Percentiles rank a stretch among this genome's conserved stretches.
phyloP scores from a whole-genome alignment of 192 early-diverging fungal genomes.

The Podila epicladia region DNA sequence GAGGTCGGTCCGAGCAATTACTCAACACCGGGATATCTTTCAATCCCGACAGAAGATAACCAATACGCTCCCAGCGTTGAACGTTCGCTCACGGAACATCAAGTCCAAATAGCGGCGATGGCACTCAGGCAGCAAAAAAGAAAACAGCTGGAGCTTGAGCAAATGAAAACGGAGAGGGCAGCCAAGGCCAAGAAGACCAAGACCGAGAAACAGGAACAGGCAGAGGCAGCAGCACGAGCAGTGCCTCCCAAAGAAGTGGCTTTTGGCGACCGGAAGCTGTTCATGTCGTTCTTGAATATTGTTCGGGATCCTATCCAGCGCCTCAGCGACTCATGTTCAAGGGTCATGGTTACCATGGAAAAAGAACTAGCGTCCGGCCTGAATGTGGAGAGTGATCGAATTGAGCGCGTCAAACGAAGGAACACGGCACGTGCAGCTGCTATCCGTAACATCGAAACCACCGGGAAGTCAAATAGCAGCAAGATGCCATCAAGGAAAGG shows the following conservation, averaged over 20 bases:
- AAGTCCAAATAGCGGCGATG: background rate
- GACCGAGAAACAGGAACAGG: background rate
- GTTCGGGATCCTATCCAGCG: slow-evolving; percentile 50
- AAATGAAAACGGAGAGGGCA: background rate
- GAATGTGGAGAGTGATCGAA: slow-evolving; percentile 7
- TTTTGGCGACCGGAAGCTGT: slow-evolving; percentile 41
- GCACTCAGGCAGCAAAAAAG: background rate
- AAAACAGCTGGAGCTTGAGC: background rate
- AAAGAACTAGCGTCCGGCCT: slow-evolving; percentile 1
- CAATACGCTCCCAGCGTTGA: background rate
- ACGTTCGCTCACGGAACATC: background rate
- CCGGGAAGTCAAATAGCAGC: background rate
- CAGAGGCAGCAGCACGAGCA: background rate
- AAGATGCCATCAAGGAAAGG: background rate
- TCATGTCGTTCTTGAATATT: slow-evolving; percentile 50
- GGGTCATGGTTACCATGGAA: slow-evolving; percentile 6
- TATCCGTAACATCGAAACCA: background rate
- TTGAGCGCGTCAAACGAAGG: slow-evolving; percentile 4
- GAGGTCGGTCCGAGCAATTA: background rate
- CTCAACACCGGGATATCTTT: background rate
- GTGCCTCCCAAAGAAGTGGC: slow-evolving; percentile 45
- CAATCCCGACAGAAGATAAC: background rate
- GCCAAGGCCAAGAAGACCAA: slow-evolving; percentile 2
- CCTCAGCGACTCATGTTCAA: slow-evolving; percentile 38
- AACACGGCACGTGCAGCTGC: background rate